Conservation (phyloP, 306 rosid genomes). For the Mucuna pruriens region DNA sequence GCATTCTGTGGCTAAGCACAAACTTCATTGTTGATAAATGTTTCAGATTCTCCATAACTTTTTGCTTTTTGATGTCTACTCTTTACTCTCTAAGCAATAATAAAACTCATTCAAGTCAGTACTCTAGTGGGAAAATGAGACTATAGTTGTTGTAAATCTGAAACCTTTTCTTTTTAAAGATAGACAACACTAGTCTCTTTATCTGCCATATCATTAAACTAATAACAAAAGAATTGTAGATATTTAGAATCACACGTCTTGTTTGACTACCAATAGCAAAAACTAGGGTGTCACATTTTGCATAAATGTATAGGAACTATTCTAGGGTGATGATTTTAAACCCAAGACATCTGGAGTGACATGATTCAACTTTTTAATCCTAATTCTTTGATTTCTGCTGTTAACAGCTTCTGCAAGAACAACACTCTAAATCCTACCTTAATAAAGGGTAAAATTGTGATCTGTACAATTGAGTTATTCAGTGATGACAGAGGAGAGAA, state of each 20-base stretch:
- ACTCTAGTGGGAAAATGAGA: neutral
- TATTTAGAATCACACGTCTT: neutral
- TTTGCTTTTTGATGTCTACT: neutral
- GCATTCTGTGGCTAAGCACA: neutral
- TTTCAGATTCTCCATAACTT: constrained; percentile 14
- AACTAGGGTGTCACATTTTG: neutral
- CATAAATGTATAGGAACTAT: neutral
- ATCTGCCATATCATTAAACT: neutral
- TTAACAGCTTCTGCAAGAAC: constrained; percentile 71
- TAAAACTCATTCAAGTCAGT: neutral
- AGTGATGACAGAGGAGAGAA: constrained; percentile 47
- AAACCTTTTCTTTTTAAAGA: neutral
- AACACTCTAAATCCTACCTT: constrained; percentile 56
- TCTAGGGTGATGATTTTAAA: neutral
- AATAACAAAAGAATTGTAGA: neutral
- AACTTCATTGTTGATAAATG: constrained; percentile 5
- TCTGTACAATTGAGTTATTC: constrained; percentile 58
- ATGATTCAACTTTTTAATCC: constrained; percentile 8
- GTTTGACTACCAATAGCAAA: neutral
- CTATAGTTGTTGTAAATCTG: neutral
- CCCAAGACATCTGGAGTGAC: neutral
- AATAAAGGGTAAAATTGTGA: constrained; percentile 66
- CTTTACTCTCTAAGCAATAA: neutral
- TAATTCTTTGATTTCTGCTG: constrained; percentile 12
- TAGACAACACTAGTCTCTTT: neutral